These are phyloP conservation scores for Macrophomina tecta DNA, from an alignment of 2,329 filamentous ascomycete genomes.

Conservation along the genomic window DNA sequence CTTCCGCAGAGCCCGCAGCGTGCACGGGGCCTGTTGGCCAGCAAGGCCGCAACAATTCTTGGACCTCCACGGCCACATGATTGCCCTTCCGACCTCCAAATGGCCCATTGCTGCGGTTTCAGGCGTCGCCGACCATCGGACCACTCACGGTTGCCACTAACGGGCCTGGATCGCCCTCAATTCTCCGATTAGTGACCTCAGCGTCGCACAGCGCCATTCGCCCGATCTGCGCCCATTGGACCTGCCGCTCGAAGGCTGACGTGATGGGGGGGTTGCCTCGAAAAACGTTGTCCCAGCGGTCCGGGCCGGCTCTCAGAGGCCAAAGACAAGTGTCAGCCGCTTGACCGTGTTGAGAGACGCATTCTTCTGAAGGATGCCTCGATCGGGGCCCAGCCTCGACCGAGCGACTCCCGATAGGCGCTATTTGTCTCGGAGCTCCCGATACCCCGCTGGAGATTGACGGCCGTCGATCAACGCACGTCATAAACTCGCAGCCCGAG, in stretches of 20 bases:
- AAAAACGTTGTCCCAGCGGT: conserved; percentile 30
- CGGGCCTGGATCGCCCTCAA: conserved; percentile 28
- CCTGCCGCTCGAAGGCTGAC: conserved; percentile 20
- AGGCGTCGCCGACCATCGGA: conserved; percentile 24
- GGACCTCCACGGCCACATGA: conserved; percentile 25
- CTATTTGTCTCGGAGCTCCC: conserved; percentile 28
- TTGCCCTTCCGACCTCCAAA: conserved; percentile 16
- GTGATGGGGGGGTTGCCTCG: conserved; percentile 25
- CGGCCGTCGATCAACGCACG: conserved; percentile 14
- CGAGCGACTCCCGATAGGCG: conserved; percentile 24
- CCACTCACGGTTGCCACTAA: conserved; percentile 19
- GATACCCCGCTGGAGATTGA: conserved; percentile 25
- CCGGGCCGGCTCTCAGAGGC: conserved; percentile 27
- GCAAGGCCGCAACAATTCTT: conserved; percentile 12
- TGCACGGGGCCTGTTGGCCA: conserved; percentile 16
- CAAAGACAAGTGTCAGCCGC: conserved; percentile 30
- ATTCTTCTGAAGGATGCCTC: conserved; percentile 25
- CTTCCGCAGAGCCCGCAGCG: conserved; percentile 26
- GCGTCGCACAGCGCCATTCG: conserved; percentile 22
- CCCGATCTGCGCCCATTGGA: conserved; percentile 24
- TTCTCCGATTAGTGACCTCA: conserved; percentile 30
- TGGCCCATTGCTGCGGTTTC: conserved; percentile 28
- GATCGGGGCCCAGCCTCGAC: conserved; percentile 14
- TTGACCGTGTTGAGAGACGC: conserved; percentile 23
- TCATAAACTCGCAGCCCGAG: conserved; percentile 12